Conservation (phyloP, 1,139 yeast genomes). For the Suhomyces terraborum region DNA sequence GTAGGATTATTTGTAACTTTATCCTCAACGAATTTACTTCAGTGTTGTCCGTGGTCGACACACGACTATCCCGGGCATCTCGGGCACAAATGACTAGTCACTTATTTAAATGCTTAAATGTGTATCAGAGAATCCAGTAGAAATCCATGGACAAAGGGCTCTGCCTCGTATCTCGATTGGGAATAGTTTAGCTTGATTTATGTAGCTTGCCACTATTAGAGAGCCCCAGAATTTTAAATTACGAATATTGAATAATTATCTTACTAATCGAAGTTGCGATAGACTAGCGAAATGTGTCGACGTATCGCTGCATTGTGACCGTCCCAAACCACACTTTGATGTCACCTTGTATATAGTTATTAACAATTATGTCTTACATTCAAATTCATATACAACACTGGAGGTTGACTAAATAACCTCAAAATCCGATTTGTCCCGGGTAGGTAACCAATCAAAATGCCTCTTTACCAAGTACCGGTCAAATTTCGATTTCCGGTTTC, state of each 20-base stretch:
- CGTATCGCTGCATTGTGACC: too few relatives aligned
- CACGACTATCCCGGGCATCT: constrained; percentile 15
- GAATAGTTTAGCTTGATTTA: too few relatives aligned
- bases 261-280: too few relatives aligned
- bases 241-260: too few relatives aligned
- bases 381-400: background rate
- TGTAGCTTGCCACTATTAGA: too few relatives aligned
- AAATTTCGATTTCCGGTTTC: constrained; percentile 8
- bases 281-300: too few relatives aligned
- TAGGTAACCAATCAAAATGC: constrained; percentile 12
- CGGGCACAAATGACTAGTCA: constrained; percentile 5
- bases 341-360: too few relatives aligned
- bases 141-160: background rate
- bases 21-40: constrained; percentile 15
- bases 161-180: too few relatives aligned
- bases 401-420: background rate
- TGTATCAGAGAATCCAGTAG: background rate
- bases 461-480: constrained; percentile 12
- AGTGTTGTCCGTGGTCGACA: constrained; percentile 13
- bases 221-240: too few relatives aligned
- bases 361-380: too few relatives aligned
- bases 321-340: too few relatives aligned
- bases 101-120: background rate
- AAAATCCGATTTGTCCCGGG: constrained; percentile 14
- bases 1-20: constrained; percentile 6